Conservation (phyloP, 2,329 filamentous ascomycete species). For the Alternaria longipes region DNA sequence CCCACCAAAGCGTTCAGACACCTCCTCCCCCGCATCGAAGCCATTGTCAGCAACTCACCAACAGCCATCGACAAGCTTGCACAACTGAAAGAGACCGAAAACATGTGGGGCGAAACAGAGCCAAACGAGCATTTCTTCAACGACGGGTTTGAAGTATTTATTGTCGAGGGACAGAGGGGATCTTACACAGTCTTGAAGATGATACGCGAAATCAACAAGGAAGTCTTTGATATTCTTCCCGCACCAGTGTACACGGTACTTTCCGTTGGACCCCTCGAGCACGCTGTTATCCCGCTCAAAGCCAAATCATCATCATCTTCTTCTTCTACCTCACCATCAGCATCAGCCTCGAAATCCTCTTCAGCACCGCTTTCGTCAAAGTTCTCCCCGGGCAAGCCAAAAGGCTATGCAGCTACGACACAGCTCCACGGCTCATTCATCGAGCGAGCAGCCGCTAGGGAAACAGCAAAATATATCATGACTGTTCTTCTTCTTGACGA, state of each 20-base stretch:
- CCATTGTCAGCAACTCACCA: slow-evolving; percentile 24
- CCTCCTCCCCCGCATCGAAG: slow-evolving; percentile 29
- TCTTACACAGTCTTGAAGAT: slow-evolving; percentile 24
- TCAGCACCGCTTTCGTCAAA: background rate
- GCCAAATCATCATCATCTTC: background rate
- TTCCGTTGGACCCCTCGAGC: slow-evolving; percentile 24
- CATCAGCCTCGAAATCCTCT: background rate
- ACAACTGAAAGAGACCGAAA: slow-evolving; percentile 5
- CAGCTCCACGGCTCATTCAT: slow-evolving; percentile 16
- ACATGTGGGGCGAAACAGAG: slow-evolving; percentile 16
- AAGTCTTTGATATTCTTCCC: slow-evolving; percentile 17
- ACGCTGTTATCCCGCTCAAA: background rate
- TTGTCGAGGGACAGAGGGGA: slow-evolving; percentile 29
- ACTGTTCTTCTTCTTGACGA: slow-evolving; percentile 15
- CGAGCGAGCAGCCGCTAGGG: slow-evolving; percentile 14
- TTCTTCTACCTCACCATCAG: background rate
- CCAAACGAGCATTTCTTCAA: slow-evolving; percentile 6
- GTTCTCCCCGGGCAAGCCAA: background rate
- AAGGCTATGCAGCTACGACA: slow-evolving; percentile 14
- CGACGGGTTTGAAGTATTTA: slow-evolving; percentile 22
- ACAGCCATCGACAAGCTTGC: slow-evolving; percentile 33
- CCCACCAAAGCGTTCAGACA: slow-evolving; percentile 25
- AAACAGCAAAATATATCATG: slow-evolving; percentile 25
- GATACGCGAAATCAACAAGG: slow-evolving; percentile 18
- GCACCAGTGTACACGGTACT: slow-evolving; percentile 32